A percentile compares a stretch with the other conserved stretches of the same genome.
These are phyloP conservation scores for Gaeumannomyces tritici DNA, from an alignment of 2,329 filamentous ascomycete species.

Conservation along the genomic window DNA sequence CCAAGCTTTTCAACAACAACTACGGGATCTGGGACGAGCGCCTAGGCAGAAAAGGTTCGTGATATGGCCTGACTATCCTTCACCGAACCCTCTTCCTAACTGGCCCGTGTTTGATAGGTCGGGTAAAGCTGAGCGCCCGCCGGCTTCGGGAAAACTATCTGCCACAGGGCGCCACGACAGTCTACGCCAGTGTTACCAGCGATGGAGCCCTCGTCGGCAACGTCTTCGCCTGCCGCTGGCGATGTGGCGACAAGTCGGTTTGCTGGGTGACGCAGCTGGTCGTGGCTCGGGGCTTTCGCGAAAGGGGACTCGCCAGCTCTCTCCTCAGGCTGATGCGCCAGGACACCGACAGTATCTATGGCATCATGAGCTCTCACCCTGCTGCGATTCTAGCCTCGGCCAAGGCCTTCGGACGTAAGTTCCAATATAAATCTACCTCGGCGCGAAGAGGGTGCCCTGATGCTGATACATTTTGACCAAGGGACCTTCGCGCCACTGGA, in stretches of 20 bases:
- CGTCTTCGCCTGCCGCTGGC: constrained; percentile 25
- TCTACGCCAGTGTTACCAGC: constrained; percentile 10
- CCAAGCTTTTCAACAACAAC: constrained; percentile 24
- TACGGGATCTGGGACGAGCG: background rate
- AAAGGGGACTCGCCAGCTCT: constrained; percentile 22
- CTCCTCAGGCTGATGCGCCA: constrained; percentile 20
- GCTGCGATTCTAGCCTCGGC: constrained; percentile 22
- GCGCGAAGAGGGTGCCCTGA: too few species aligned
- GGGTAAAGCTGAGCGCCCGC: constrained; percentile 3
- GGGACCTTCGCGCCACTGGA: too few species aligned
- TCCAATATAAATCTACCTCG: too few species aligned
- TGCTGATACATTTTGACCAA: too few species aligned
- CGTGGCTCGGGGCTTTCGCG: constrained; percentile 22
- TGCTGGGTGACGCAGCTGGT: constrained; percentile 33
- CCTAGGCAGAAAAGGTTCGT: background rate
- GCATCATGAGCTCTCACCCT: constrained; percentile 29
- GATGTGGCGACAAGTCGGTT: constrained; percentile 16
- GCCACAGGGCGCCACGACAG: constrained; percentile 12
- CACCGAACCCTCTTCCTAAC: too few species aligned
- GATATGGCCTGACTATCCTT: too few species aligned
- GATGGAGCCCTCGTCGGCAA: constrained; percentile 21
- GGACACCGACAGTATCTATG: constrained; percentile 22
- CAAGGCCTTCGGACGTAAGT: constrained; percentile 19
- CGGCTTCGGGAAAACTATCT: constrained; percentile 24
- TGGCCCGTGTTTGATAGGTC: background rate